Base-by-base conservation (phyloP, 2,329 filamentous ascomycete species). In the Alternaria gansuensis region DNA sequence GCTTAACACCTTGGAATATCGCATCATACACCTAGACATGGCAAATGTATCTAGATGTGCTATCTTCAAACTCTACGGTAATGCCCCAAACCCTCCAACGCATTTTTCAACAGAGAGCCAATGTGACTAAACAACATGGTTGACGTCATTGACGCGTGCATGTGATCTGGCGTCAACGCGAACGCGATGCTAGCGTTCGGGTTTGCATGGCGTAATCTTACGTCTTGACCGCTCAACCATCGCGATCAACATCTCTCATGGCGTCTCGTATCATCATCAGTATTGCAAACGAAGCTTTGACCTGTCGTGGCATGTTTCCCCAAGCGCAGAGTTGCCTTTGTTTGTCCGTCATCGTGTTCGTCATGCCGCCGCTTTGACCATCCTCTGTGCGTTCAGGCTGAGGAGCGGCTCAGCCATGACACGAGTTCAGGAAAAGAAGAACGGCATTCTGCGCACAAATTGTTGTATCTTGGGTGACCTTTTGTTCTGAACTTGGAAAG, bases 141-240 rank as follows among this genome's bases (percentile, higher is more conserved):
- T 45, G 49, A 60, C 54, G 54, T 60, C 54, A 57, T 57, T 37
- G 26, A 37, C 29, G 29, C 39, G 26, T 24, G 52, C 58, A 60
- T 53, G 48, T 57, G 58, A 57, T 37, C 39, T 60, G 54, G 58
- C 58, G 58, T 60, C 31, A 37, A 50, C 52, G 46, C 46, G 52
- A 41, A 33, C 37, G 43, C 48, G 48, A 48, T 34, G 23, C n/a
- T 53, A 36, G 51, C 29, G 39, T 17, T 4, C n/a, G 10, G 11
- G 26, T 29, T 34, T 21, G 11, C 14, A 23, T 11, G 26, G n/a
- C 34, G 31, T 31, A 24, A 34, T 44, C 34, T 24, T n/a, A 31
- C 34, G 11, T 28, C 29, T 23, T 48, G 41, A 54, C 55, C 55
- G 50, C 55, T 48, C 39, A 31, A 37, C n/a, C 4, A 53, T 45